phyloP scores from a whole-genome alignment of 176 grass and related monocot species.

The Oryza meyeriana region DNA sequence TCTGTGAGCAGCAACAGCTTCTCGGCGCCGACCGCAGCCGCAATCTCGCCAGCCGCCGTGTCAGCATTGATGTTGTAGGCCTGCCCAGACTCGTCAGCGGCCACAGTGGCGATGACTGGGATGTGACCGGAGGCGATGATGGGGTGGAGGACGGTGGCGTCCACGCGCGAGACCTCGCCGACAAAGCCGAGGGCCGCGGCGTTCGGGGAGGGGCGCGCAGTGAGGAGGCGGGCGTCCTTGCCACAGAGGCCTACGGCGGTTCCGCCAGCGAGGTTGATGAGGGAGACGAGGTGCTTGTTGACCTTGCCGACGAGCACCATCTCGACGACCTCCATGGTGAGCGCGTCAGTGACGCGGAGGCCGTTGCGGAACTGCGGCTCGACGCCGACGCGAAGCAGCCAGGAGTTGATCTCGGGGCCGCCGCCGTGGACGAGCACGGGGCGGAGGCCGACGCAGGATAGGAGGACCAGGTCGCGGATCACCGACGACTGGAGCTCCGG shows the following conservation, averaged over 20 bases:
- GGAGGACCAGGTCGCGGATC: slow-evolving; percentile 68
- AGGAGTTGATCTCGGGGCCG: slow-evolving; percentile 68
- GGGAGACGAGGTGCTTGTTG: slow-evolving; percentile 65
- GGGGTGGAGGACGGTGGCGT: slow-evolving; percentile 48
- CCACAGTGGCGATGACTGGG: slow-evolving; percentile 74
- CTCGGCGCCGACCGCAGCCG: slow-evolving; percentile 50
- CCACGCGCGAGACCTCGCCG: slow-evolving; percentile 52
- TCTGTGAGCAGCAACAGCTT: slow-evolving; percentile 69
- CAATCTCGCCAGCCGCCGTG: slow-evolving; percentile 60
- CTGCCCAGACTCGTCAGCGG: slow-evolving; percentile 55
- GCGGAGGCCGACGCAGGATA: slow-evolving; percentile 66
- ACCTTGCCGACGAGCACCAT: slow-evolving; percentile 79
- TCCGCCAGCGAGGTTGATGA: slow-evolving; percentile 51
- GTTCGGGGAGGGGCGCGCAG: slow-evolving; percentile 50
- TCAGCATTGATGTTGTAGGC: slow-evolving; percentile 73
- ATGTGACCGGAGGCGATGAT: slow-evolving; percentile 50
- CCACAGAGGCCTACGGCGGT: slow-evolving; percentile 57
- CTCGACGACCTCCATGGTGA: slow-evolving; percentile 71
- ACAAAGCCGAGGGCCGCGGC: slow-evolving; percentile 51
- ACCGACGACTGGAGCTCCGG: slow-evolving; percentile 57
- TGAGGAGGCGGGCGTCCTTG: slow-evolving; percentile 73
- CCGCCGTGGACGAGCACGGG: slow-evolving; percentile 69
- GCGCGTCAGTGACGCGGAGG: slow-evolving; percentile 60
- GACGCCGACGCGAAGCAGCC: slow-evolving; percentile 48
- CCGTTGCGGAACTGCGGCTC: slow-evolving; percentile 66